These are phyloP conservation scores for Pittosporum tobira DNA, from an alignment of 129 eudicot species.

Conservation along the genomic window DNA sequence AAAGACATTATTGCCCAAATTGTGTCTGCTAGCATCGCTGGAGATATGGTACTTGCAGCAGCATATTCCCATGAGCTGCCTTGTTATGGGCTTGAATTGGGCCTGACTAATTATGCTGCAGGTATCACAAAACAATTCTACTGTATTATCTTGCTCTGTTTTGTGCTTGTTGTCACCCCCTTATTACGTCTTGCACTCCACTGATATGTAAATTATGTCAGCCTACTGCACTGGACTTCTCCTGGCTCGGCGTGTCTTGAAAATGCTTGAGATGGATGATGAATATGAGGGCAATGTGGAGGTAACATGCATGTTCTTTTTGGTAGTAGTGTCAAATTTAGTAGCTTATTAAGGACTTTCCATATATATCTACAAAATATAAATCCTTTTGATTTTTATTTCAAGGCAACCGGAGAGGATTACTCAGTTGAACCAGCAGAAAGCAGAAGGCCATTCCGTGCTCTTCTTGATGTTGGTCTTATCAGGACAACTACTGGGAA, in stretches of 20 bases:
- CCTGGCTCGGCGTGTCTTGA: constrained; percentile 34
- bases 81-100: background rate
- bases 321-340: too few species aligned
- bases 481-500: constrained; percentile 36
- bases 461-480: constrained; percentile 52
- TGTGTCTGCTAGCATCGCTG: constrained; percentile 37
- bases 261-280: constrained; percentile 37
- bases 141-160: too few species aligned
- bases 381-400: too few species aligned
- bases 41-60: constrained; percentile 31
- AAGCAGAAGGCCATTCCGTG: constrained; percentile 56
- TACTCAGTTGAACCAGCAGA: constrained; percentile 46
- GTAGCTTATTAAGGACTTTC: too few species aligned
- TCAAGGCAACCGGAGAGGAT: constrained; percentile 52
- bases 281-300: constrained; percentile 42
- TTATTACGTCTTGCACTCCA: too few species aligned
- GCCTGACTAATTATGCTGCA: background rate
- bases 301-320: too few species aligned
- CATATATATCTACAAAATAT: too few species aligned
- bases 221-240: constrained; percentile 37
- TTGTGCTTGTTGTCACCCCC: too few species aligned
- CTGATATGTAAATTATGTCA: too few species aligned
- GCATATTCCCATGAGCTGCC: constrained; percentile 35
- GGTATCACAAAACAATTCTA: too few species aligned
- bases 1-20: too few species aligned